phyloP scores from a whole-genome alignment of 495 filamentous ascomycete genomes.

The Xylaria cubensis region DNA sequence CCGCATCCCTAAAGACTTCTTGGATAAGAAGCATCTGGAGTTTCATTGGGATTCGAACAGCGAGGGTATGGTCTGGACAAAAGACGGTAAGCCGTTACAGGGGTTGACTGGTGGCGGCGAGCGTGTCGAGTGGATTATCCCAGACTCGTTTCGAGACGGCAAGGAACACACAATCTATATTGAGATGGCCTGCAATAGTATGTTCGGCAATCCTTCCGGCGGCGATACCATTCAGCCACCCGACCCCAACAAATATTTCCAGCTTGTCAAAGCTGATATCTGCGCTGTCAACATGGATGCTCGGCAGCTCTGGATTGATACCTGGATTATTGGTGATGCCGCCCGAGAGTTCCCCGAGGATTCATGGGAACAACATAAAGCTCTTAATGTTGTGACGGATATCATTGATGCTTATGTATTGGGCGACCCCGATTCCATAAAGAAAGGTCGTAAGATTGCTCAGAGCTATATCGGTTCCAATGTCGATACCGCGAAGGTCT shows the following conservation, averaged over 20 bases:
- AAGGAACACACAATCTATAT: slow-evolving; percentile 89
- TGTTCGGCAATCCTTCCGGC: slow-evolving; percentile 92
- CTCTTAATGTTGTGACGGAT: slow-evolving; percentile 78
- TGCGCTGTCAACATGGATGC: slow-evolving; percentile 88
- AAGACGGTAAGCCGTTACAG: slow-evolving; percentile 87
- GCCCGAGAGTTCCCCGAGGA: slow-evolving; percentile 80
- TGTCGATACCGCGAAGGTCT: slow-evolving; percentile 84
- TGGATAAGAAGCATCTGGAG: slow-evolving; percentile 77
- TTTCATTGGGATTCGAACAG: slow-evolving; percentile 95
- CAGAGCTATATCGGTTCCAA: slow-evolving; percentile 79
- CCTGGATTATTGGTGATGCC: slow-evolving; percentile 93
- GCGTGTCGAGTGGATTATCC: slow-evolving; percentile 87
- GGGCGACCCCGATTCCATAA: slow-evolving; percentile 77
- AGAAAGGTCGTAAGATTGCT: slow-evolving; percentile 80
- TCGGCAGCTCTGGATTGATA: slow-evolving; percentile 83
- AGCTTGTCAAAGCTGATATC: slow-evolving; percentile 80
- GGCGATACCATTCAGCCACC: slow-evolving; percentile 92
- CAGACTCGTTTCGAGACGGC: slow-evolving; percentile 78
- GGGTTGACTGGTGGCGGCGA: slow-evolving; percentile 93
- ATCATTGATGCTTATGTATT: slow-evolving; percentile 91
- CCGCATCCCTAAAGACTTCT: slow-evolving; percentile 74
- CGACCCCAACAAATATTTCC: slow-evolving; percentile 78
- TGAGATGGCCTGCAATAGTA: slow-evolving; percentile 98
- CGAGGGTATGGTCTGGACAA: slow-evolving; percentile 88
- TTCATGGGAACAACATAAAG: slow-evolving; percentile 86